Evolutionary conservation across 2,329 filamentous ascomycete species (phyloP), one percentile per base, ranked within the genome.

Genomic region (Monosporascus ibericus): DNA sequence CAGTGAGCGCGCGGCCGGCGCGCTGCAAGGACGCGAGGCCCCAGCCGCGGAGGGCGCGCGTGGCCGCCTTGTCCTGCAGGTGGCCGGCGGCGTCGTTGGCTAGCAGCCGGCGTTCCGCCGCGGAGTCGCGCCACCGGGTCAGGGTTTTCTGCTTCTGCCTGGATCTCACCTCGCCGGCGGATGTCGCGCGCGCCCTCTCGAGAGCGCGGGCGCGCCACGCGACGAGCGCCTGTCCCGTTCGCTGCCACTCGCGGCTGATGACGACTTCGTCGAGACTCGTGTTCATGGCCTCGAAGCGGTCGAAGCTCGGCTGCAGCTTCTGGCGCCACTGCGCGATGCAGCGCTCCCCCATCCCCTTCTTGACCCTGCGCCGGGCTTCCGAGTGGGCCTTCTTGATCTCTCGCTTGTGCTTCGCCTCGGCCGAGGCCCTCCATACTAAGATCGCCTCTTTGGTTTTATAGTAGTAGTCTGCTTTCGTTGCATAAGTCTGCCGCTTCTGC

Each of bases 311-410:
- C 36, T 59, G 57, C 2, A 66, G 55, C 47, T 58, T 56, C 39
- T 57, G 52, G 6, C 63, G 64, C 66, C 66, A 68, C 50, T 59
- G 52, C 22, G 52, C 58, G 24, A 68, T 54, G 27, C 61, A 65
- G 17, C 63, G 64, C 24, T 58, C 57, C 9, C 66, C 66, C 64
- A 68, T 66, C 4, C 60, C 60, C 52, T 59, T 67, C 57, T 68
- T 68, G 24, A 68, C 65, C 49, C 60, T 55, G 15, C 65, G 66
- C 22, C 66, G 66, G 17, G 64, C 64, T 54, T 67, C 66, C 39
- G 67, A 48, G 54, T 68, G 60, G 7, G 66, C 64, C 27, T 68
- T 63, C 48, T 57, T 65, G 15, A 68, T 52, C 40, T 57, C 63
- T 37, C 62, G 53, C 52, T 65, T 68, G n/a, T 65, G 65, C 47